Percentiles rank a stretch among this genome's conserved stretches.
Evolutionary conservation across 1,284 basidiomycete genomes (phyloP).

Genomic region (Trametes pubescens): DNA sequence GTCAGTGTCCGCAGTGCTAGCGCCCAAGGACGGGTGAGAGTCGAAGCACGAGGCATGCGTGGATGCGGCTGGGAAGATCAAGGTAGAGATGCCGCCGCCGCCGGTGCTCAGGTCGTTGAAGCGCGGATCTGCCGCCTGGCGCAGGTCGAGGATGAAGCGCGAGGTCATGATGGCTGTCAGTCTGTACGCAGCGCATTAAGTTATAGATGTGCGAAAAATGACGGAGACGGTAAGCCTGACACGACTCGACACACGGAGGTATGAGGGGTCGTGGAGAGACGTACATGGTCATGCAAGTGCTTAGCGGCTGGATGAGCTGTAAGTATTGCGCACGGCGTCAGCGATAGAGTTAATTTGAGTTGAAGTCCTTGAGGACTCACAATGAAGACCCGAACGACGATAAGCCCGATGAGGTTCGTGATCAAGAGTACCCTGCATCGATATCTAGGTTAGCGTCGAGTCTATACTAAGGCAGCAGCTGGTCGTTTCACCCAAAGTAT

Average conservation of each 20-base stretch:
- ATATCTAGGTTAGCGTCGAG: background rate
- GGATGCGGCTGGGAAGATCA: background rate
- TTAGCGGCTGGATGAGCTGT: slow-evolving; percentile 19
- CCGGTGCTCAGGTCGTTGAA: background rate
- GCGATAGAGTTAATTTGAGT: background rate
- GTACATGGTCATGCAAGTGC: slow-evolving; percentile 19
- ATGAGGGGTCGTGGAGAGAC: background rate
- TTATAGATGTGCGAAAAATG: no score
- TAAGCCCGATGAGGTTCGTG: background rate
- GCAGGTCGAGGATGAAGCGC: slow-evolving; percentile 25
- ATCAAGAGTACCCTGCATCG: background rate
- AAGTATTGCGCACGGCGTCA: background rate
- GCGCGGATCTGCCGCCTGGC: slow-evolving; percentile 6
- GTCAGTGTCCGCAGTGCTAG: background rate
- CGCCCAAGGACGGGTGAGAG: background rate
- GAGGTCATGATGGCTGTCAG: slow-evolving; percentile 20
- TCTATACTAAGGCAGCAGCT: background rate
- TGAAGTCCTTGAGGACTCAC: background rate
- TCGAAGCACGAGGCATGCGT: background rate
- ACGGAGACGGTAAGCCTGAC: no score
- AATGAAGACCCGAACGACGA: background rate
- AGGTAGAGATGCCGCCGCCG: background rate
- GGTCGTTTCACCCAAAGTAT: background rate
- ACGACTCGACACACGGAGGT: background rate
- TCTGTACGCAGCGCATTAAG: background rate